Evolutionary conservation across 2,329 filamentous ascomycete species (phyloP), one percentile per base, ranked within the genome.

Genomic region (Diaporthe sp.): DNA sequence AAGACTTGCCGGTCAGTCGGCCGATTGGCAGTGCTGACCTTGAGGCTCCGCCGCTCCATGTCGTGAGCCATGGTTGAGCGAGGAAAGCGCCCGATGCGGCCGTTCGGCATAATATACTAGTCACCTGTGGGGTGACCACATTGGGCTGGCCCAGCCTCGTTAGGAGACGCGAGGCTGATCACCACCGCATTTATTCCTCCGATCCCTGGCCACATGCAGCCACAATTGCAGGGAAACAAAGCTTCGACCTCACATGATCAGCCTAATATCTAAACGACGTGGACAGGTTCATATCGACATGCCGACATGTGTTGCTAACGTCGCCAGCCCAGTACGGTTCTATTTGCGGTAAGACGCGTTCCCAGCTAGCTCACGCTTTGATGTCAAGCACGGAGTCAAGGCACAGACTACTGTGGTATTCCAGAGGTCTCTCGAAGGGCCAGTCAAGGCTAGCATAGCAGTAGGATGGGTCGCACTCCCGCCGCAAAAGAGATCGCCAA

Each of bases 151-250:
- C 65, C 34, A 69, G 65, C 65, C 65, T 69, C 49, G 65, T 69
- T 55, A 31, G 9, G n/a, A 42, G 12, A 25, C 34, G 65, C 65
- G 34, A 69, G 65, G 65, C 65, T 69, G 65, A 69, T 69, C 65
- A 69, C 46, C 34, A 69, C 65, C 31, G 49, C 34, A 55, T 42
- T 31, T n/a, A 49, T 49, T n/a, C 9, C 28, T 49, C 61, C 42
- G 46, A 68, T 25, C 65, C 65, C 65, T 55, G 65, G 65, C 65
- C 65, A 42, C 49, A 55, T 69, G 65, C 65, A 69, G 49, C 65
- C 65, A 55, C 49, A 42, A 13, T 42, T 42, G 17, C 49, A 69
- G 49, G 34, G 65, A 55, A 69, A 53, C 65, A 39, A 55, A 42
- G 49, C 34, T 37, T 55, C 65, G 34, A 55, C n/a, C 65, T 69